Base-by-base conservation (phyloP, 306 rosid species). In the Castanea crenata region DNA sequence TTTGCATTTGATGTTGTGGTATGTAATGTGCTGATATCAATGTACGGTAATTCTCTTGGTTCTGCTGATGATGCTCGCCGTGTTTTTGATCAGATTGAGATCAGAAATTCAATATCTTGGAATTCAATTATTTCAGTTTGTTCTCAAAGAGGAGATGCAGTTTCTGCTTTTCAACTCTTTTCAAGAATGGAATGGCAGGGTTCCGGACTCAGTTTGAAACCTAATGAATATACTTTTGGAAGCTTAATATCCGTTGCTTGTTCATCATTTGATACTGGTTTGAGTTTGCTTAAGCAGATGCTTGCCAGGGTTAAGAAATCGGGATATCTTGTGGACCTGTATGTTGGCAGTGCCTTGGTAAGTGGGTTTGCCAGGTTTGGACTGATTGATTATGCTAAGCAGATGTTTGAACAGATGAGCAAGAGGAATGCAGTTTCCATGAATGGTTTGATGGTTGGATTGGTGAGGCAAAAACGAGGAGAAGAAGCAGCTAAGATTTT, bases 401-500 rank as follows among this genome's bases (percentile, higher is more conserved):
- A 84, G 75, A 83, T 94, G 70, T 92, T 90, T 77, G 84, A 85
- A 80, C 94, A 82, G 85, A 89, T 92, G 94, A 65, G 80, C 76
- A 83, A 78, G 85, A 84, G 90, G 74, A 94, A 90, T 86, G 91
- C 88, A 16, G 91, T 94, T 78, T 89, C 98, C 21, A 78, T 92
- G 92, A 91, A 94, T 78, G 98, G 98, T 7, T 89, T 94, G 71
- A 87, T 94, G 88, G 95, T 94, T 85, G 98, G 96, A 54, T 78
- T 94, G 89, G 90, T 87, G 78, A 92, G 80, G 83, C 97, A 90
- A 78, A 91, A 87, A 80, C 85, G 62, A 71, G 97, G 96, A 77
- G 96, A 90, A 88, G 97, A 91, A 89, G 98, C 94, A 14, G 75
- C 88, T 65, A 73, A 85, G 78, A 74, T 91, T 81, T 94, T 92